phyloP scores from a whole-genome alignment of 2,329 filamentous ascomycete species.

The Gremmenia infestans region DNA sequence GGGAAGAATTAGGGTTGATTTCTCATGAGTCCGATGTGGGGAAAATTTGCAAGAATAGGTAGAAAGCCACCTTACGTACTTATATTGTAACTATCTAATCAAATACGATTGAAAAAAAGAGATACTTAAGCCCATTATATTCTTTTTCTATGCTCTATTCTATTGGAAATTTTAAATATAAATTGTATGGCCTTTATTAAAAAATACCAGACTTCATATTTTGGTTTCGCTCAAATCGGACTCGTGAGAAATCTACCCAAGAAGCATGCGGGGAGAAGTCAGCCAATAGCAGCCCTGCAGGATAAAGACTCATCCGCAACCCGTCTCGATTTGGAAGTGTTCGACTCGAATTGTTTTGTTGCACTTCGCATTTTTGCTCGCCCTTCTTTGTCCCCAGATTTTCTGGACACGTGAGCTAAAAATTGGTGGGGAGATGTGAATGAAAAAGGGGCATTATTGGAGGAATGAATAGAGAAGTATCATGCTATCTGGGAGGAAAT shows the following conservation, averaged over 20 bases:
- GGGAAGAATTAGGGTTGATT: background rate
- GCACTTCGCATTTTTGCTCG: slow-evolving; percentile 8
- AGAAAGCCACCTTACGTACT: no score
- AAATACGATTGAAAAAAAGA: no score
- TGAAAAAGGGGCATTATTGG: background rate
- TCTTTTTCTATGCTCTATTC: no score
- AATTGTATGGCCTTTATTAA: no score
- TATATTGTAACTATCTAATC: no score
- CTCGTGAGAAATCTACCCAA: background rate
- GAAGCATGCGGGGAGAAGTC: background rate
- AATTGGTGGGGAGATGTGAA: background rate
- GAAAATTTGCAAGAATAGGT: no score
- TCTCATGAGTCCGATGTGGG: no score
- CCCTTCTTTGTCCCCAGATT: slow-evolving; percentile 5
- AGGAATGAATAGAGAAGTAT: background rate
- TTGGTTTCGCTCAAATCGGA: background rate
- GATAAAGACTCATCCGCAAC: slow-evolving; percentile 18
- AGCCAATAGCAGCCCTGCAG: background rate
- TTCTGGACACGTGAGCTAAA: background rate
- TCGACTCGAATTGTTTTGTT: slow-evolving; percentile 5
- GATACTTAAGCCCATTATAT: no score
- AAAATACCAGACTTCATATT: no score
- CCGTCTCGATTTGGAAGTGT: background rate
- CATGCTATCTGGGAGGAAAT: no score
- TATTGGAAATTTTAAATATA: no score